phyloP scores from a whole-genome alignment of 1,139 yeast genomes.

The Candida buenavistaensis region DNA sequence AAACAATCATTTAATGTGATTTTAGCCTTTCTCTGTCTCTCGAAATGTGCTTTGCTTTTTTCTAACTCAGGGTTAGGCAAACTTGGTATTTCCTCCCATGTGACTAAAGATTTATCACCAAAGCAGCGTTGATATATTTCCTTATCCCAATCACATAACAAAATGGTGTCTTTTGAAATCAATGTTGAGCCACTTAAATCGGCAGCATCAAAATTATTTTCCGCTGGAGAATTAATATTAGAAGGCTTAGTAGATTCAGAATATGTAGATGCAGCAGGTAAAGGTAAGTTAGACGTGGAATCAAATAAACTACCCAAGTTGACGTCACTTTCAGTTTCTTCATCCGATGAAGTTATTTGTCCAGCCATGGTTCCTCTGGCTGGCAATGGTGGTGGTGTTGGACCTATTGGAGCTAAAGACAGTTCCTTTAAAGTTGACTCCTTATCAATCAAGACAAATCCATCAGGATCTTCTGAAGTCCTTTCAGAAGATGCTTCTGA shows the following conservation, averaged over 20 bases:
- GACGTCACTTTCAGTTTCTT: slow-evolving; percentile 21
- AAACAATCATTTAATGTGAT: slow-evolving; percentile 76
- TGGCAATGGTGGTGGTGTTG: slow-evolving; percentile 2
- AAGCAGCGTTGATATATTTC: slow-evolving; percentile 52
- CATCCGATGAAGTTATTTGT: slow-evolving; percentile 16
- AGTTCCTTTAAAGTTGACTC: slow-evolving; percentile 6
- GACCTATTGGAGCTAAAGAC: slow-evolving; percentile 1
- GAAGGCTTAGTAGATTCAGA: slow-evolving; percentile 24
- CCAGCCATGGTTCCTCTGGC: slow-evolving; percentile 4
- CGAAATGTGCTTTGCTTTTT: slow-evolving; percentile 39
- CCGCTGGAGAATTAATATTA: slow-evolving; percentile 24
- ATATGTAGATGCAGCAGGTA: slow-evolving; percentile 18
- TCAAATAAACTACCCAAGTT: slow-evolving; percentile 29
- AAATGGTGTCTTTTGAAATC: slow-evolving; percentile 41
- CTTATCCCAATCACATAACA: slow-evolving; percentile 74
- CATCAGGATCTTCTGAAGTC: slow-evolving; percentile 18
- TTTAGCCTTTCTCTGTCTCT: slow-evolving; percentile 43
- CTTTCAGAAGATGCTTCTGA: slow-evolving; percentile 6
- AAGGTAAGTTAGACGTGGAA: slow-evolving; percentile 24
- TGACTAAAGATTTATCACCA: slow-evolving; percentile 41
- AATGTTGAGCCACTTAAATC: slow-evolving; percentile 13
- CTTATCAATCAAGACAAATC: slow-evolving; percentile 22
- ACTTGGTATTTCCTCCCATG: slow-evolving; percentile 54
- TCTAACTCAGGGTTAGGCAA: slow-evolving; percentile 57
- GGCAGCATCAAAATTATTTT: slow-evolving; percentile 11